Conservation (phyloP, 2,329 filamentous ascomycete species). For the Apiospora aurea region DNA sequence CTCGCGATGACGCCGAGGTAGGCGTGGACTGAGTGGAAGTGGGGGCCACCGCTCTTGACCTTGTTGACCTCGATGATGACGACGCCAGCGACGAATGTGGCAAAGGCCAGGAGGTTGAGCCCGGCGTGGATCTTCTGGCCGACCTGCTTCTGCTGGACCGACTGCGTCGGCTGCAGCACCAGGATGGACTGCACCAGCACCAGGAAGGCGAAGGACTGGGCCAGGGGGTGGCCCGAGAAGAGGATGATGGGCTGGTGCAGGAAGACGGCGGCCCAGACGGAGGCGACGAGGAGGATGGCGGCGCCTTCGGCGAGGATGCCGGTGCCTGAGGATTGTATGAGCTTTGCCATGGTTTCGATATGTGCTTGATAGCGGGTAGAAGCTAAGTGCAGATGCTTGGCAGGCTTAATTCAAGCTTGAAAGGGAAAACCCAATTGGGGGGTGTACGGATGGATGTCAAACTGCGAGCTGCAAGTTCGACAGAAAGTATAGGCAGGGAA, state of each 20-base stretch:
- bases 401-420: not conserved
- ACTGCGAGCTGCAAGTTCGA: not conserved
- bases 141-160: slow-evolving; percentile 72
- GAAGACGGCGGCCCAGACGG: slow-evolving; percentile 82
- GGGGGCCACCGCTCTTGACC: slow-evolving; percentile 66
- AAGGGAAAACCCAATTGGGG: slow-evolving; percentile 17
- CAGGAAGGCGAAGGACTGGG: slow-evolving; percentile 71
- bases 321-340: slow-evolving; percentile 67
- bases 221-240: slow-evolving; percentile 88
- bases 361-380: not conserved
- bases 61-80: slow-evolving; percentile 87
- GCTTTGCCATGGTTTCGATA: slow-evolving; percentile 37
- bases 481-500: slow-evolving; percentile 28
- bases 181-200: slow-evolving; percentile 82
- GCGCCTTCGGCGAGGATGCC: slow-evolving; percentile 82
- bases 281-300: slow-evolving; percentile 74
- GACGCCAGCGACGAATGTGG: slow-evolving; percentile 69
- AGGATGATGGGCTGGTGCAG: slow-evolving; percentile 70
- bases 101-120: slow-evolving; percentile 71
- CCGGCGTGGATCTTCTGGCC: slow-evolving; percentile 70
- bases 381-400: not conserved
- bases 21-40: slow-evolving; percentile 84
- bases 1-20: slow-evolving; percentile 83
- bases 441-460: slow-evolving; percentile 16
- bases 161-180: slow-evolving; percentile 86